Evolutionary conservation across 2,329 filamentous ascomycete species (phyloP), one percentile per base, ranked within the genome.

Genomic region (Phialemonium atrogriseum): DNA sequence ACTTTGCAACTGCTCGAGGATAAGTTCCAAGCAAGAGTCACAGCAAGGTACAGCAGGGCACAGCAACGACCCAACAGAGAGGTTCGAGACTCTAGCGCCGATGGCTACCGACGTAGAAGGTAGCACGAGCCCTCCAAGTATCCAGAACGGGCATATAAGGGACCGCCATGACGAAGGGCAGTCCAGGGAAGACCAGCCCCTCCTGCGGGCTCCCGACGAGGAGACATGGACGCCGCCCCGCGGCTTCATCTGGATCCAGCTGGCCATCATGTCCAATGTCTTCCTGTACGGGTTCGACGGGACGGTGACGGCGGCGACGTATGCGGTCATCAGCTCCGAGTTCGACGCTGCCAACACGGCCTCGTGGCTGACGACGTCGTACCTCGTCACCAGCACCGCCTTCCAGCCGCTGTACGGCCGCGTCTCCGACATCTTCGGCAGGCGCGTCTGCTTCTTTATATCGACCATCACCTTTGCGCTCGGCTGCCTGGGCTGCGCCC

Each of bases 361-460:
- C 2, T 84, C 80, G 0, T 86, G 81, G 81, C 59, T 85, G 14
- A 82, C 79, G 1, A 86, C 80, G 0, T 73, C 78, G 1, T 85
- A 84, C 45, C 63, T 85, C 14, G 62, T 85, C 35, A 84, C 80
- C 1, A 77, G 71, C 5, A 84, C 80, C 1, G 77, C 79, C 2
- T 80, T 84, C 32, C 77, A 84, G 48, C 80, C 80, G 1, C 62
- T 86, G 1, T 83, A 82, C 44, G 80, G 80, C 2, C 70, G 80
- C 2, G 61, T 84, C 4, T 83, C 78, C 1, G 80, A 86, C 47
- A 77, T 80, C 5, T 70, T 84, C 35, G 80, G 80, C 2, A 66
- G 79, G 4, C 67, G 74, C 2, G 46, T 66, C 4, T 71, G 74
- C 37, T 82, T 82, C 52, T 70, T 84, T 35, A 67, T 73, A n/a